Conservation (phyloP, 495 filamentous ascomycete genomes). For the Jackrogersella multiformis region DNA sequence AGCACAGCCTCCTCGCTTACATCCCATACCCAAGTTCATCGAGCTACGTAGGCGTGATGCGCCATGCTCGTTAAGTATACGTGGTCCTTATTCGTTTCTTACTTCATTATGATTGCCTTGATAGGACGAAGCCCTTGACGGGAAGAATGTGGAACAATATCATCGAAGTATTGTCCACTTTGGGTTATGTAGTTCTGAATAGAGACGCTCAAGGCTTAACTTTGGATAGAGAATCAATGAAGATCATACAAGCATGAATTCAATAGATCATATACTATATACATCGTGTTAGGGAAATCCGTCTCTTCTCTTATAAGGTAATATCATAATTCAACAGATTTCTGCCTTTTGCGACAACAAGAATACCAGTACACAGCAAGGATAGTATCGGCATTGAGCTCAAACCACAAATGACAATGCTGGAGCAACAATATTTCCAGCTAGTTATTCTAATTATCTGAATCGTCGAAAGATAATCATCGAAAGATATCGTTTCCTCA, state of each 20-base stretch:
- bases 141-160: neutral
- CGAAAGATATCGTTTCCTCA: constrained; percentile 6
- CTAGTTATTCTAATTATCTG: constrained; percentile 14
- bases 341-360: no score
- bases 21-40: neutral
- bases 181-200: neutral
- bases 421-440: neutral
- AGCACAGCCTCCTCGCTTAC: neutral
- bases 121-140: neutral
- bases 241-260: neutral
- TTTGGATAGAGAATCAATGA: neutral
- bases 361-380: no score
- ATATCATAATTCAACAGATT: no score
- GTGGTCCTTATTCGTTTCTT: no score
- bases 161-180: neutral
- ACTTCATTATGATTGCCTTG: no score
- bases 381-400: neutral
- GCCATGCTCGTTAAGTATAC: no score
- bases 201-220: neutral
- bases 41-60: no score
- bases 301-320: neutral
- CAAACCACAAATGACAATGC: neutral
- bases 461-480: constrained; percentile 13
- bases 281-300: neutral
- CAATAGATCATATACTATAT: neutral